Evolutionary conservation across 129 eudicot genomes (phyloP).

Genomic region (Artemisia annua): DNA sequence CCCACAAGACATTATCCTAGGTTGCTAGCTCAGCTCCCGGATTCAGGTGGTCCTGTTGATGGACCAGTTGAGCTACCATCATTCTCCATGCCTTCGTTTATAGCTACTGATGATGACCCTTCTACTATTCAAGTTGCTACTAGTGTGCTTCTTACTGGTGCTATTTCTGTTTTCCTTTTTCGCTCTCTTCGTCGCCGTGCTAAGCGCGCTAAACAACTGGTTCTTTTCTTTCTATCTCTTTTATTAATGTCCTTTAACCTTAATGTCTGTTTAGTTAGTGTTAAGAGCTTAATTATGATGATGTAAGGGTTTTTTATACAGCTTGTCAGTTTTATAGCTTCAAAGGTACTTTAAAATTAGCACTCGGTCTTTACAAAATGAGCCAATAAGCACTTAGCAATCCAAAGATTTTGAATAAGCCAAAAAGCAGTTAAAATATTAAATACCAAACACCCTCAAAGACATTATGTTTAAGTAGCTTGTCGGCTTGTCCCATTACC

Average conservation of each 20-base stretch:
- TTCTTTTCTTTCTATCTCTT: slow-evolving; percentile 1
- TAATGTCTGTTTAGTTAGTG: not conserved
- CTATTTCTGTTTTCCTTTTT: slow-evolving; percentile 83
- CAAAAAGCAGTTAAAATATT: not conserved
- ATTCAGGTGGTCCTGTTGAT: slow-evolving; percentile 58
- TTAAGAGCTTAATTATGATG: too few species aligned
- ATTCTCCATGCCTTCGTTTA: slow-evolving; percentile 52
- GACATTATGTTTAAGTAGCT: too few species aligned
- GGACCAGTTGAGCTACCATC: slow-evolving; percentile 45
- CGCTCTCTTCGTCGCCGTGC: slow-evolving; percentile 94
- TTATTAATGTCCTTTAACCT: not conserved
- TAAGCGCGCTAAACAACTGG: slow-evolving; percentile 84
- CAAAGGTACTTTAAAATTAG: too few species aligned
- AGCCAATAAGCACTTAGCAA: not conserved
- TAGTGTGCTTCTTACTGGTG: slow-evolving; percentile 91
- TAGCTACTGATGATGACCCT: slow-evolving; percentile 72
- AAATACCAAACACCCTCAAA: not conserved
- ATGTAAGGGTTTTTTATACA: too few species aligned
- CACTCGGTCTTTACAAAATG: too few species aligned
- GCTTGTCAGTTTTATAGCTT: too few species aligned
- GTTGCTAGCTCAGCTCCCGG: slow-evolving; percentile 52
- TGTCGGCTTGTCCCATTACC: too few species aligned
- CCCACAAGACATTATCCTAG: slow-evolving; percentile 17
- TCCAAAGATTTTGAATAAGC: not conserved
- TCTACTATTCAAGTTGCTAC: slow-evolving; percentile 74